Evolutionary conservation across 495 filamentous ascomycete genomes (phyloP), one percentile per base, ranked within the genome.

Genomic region (Penicillium macrosclerotiorum): DNA sequence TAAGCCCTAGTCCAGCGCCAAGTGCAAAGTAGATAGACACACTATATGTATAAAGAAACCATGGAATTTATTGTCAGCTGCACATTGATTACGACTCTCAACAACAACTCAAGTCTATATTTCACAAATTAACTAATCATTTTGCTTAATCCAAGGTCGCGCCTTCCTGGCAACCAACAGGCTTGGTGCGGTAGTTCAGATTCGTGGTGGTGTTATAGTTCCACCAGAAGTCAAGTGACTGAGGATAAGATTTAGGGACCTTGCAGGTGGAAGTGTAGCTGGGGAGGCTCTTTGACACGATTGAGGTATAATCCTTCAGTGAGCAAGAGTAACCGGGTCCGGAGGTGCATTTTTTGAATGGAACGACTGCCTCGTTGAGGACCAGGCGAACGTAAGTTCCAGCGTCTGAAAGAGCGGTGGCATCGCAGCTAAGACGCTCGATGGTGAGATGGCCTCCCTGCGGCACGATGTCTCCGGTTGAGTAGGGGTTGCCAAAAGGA

Each of bases 381-480:
- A 59, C 47, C 0, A 60, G 20, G 8, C 60, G 54, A 2, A 64
- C 57, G 18, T 51, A 64, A 35, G 31, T 32, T 2, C 57, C 57
- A 6, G 33, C 46, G 12, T 45, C 14, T 0, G 51, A 46, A 18
- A 51, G 3, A 62, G 71, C 44, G 57, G 71, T 51, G 62, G 67
- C 31, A 58, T 70, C 29, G 51, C 63, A 26, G 71, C 64, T 38
- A 57, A 83, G 45, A 56, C 65, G 17, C 73, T 81, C 32, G 26
- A 66, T 76, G 18, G 55, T 82, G n/a, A 64, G 41, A 12, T 56
- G 65, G 16, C 74, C 78, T 33, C 74, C 72, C 72, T 75, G 76
- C 11, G 77, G 78, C 6, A 71, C 65, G n/a, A 79, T 64, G 51
- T 78, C 68, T 3, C 66, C 72, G 14, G 67, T 77, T 27, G 30